Evolutionary conservation across 1,284 basidiomycete species (phyloP).

Genomic region (Phlebopus sp.): DNA sequence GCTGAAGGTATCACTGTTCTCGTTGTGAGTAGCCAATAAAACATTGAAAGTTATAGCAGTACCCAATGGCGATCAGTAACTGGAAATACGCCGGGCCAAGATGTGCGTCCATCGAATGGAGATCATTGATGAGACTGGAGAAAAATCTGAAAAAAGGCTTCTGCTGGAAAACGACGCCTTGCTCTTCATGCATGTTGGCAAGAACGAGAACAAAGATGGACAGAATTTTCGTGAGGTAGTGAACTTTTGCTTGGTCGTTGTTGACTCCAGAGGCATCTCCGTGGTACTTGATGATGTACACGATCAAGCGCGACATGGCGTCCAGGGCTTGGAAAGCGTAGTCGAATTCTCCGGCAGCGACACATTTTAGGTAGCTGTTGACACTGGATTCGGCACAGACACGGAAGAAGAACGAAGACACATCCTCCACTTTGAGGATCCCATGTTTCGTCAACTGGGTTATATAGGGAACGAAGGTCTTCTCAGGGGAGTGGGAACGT

Average conservation of each 20-base stretch:
- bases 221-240: slow-evolving; percentile 96
- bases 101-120: slow-evolving; percentile 80
- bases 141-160: slow-evolving; percentile 99
- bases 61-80: slow-evolving; percentile 87
- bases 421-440: slow-evolving; percentile 94
- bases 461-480: slow-evolving; percentile 96
- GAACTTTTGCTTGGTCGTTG: slow-evolving; percentile 92
- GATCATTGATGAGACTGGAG: slow-evolving; percentile 92
- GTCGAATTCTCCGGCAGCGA: slow-evolving; percentile 73
- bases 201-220: slow-evolving; percentile 97
- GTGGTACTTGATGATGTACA: slow-evolving; percentile 99
- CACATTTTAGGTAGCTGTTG: slow-evolving; percentile 86
- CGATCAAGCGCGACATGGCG: slow-evolving; percentile 92
- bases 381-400: slow-evolving; percentile 96
- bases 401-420: slow-evolving; percentile 97
- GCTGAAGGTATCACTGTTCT: slow-evolving; percentile 85
- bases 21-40: slow-evolving; percentile 15
- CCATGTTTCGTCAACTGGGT: slow-evolving; percentile 95
- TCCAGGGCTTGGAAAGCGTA: slow-evolving; percentile 91
- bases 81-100: slow-evolving; percentile 89
- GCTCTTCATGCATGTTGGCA: slow-evolving; percentile 93
- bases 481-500: slow-evolving; percentile 86
- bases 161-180: slow-evolving; percentile 89
- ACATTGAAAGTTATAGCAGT: slow-evolving; percentile 15
- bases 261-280: slow-evolving; percentile 87